Conservation (phyloP, 805 yeast species). For the Wickerhamomyces pijperi region DNA sequence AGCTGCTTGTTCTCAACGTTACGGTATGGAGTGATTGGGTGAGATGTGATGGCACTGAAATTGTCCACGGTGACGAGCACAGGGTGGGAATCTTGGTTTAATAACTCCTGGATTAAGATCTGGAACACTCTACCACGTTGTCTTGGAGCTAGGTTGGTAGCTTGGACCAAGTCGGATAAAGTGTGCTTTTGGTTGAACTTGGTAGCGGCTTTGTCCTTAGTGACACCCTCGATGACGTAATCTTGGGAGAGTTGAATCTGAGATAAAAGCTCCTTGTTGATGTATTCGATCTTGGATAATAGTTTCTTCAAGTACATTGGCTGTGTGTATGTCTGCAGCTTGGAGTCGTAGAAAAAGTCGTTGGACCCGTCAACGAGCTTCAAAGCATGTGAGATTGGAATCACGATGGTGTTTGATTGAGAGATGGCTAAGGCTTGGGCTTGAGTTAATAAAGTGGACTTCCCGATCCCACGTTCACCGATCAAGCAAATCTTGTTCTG, state of each 20-base stretch:
- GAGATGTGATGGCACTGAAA: slow-evolving; percentile 49
- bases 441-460: slow-evolving; percentile 63
- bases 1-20: slow-evolving; percentile 44
- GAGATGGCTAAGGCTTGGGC: slow-evolving; percentile 44
- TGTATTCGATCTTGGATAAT: slow-evolving; percentile 37
- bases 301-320: slow-evolving; percentile 65
- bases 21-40: slow-evolving; percentile 48
- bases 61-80: slow-evolving; percentile 66
- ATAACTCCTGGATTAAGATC: slow-evolving; percentile 44
- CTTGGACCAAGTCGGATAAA: slow-evolving; percentile 33
- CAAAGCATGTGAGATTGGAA: slow-evolving; percentile 56
- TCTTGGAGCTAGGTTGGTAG: slow-evolving; percentile 27
- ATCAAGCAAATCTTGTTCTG: slow-evolving; percentile 43
- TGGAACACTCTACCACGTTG: slow-evolving; percentile 35
- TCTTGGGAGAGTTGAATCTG: slow-evolving; percentile 24
- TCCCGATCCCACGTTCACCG: slow-evolving; percentile 74
- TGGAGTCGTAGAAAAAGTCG: slow-evolving; percentile 50
- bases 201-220: slow-evolving; percentile 21
- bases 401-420: slow-evolving; percentile 31
- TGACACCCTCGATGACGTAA: slow-evolving; percentile 22
- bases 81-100: slow-evolving; percentile 38
- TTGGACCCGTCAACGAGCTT: slow-evolving; percentile 59
- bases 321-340: slow-evolving; percentile 47
- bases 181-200: slow-evolving; percentile 21
- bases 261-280: slow-evolving; percentile 30